phyloP scores from a whole-genome alignment of 2,329 filamentous ascomycete genomes.

The Penicillium crustosum region DNA sequence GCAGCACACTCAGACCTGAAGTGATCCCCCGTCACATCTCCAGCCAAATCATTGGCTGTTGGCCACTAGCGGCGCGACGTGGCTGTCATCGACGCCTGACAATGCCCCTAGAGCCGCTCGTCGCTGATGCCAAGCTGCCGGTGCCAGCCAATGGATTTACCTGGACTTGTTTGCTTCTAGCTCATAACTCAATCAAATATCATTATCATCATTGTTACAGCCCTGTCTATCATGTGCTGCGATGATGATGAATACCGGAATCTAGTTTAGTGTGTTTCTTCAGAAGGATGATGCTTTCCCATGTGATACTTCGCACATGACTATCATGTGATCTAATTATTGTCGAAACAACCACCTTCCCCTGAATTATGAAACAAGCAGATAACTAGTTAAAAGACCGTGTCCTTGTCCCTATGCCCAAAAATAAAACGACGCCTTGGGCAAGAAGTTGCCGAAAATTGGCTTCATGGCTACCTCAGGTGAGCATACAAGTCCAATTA shows the following conservation, averaged over 20 bases:
- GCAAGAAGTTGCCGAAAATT: too few species aligned
- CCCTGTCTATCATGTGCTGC: background rate
- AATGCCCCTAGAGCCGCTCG: slow-evolving; percentile 23
- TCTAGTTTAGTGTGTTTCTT: background rate
- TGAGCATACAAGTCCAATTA: background rate
- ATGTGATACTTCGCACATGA: background rate
- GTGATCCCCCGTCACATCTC: slow-evolving; percentile 22
- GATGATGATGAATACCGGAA: background rate
- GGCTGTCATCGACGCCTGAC: slow-evolving; percentile 19
- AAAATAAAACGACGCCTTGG: background rate
- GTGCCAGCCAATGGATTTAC: slow-evolving; percentile 14
- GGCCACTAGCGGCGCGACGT: slow-evolving; percentile 14
- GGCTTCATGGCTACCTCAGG: background rate
- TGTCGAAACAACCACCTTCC: background rate
- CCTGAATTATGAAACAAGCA: background rate
- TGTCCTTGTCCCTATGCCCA: background rate
- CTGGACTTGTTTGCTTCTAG: background rate
- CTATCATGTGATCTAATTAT: background rate
- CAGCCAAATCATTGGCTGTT: slow-evolving; percentile 19
- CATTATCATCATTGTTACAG: background rate
- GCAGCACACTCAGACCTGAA: slow-evolving; percentile 5
- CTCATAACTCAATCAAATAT: background rate
- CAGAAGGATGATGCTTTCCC: background rate
- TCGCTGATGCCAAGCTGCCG: slow-evolving; percentile 19
- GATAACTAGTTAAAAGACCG: background rate